Conservation (phyloP, 768 basidiomycete genomes). For the Aureoboletus auriporus region DNA sequence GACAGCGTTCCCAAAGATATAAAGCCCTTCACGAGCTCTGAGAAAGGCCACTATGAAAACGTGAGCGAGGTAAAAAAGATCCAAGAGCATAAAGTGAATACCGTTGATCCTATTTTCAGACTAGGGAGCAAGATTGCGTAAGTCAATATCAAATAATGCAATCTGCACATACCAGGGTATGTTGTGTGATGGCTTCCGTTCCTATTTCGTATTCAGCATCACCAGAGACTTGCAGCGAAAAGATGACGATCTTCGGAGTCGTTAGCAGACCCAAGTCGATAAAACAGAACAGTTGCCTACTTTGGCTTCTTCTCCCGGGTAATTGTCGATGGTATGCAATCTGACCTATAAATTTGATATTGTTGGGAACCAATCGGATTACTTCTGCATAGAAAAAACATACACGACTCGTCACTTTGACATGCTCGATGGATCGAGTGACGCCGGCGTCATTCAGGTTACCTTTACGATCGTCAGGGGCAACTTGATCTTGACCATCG, state of each 20-base stretch:
- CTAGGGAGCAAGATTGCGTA: slow-evolving; percentile 24
- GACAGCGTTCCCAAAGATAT: slow-evolving; percentile 63
- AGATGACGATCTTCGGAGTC: slow-evolving; percentile 54
- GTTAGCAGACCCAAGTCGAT: background rate
- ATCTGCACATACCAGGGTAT: slow-evolving; percentile 19
- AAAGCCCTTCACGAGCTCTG: slow-evolving; percentile 70
- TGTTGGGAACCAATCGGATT: background rate
- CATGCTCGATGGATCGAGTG: slow-evolving; percentile 36
- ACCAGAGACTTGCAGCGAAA: slow-evolving; percentile 70
- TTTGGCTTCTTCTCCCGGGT: slow-evolving; percentile 70
- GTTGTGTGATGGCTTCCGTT: slow-evolving; percentile 6
- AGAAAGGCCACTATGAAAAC: slow-evolving; percentile 56
- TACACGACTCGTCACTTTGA: slow-evolving; percentile 53
- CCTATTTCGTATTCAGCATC: slow-evolving; percentile 32
- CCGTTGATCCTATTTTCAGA: slow-evolving; percentile 55
- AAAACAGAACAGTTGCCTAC: slow-evolving; percentile 20
- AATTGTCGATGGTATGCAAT: slow-evolving; percentile 74
- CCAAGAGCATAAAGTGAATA: slow-evolving; percentile 9
- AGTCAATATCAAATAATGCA: background rate
- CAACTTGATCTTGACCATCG: slow-evolving; percentile 64
- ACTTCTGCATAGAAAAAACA: slow-evolving; percentile 9
- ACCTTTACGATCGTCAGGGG: slow-evolving; percentile 51
- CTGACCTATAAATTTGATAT: slow-evolving; percentile 43
- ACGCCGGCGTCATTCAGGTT: slow-evolving; percentile 32
- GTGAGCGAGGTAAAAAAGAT: background rate